Evolutionary conservation across 2,329 filamentous ascomycete genomes (phyloP).

Genomic region (Graphiopsis chlorocephala): DNA sequence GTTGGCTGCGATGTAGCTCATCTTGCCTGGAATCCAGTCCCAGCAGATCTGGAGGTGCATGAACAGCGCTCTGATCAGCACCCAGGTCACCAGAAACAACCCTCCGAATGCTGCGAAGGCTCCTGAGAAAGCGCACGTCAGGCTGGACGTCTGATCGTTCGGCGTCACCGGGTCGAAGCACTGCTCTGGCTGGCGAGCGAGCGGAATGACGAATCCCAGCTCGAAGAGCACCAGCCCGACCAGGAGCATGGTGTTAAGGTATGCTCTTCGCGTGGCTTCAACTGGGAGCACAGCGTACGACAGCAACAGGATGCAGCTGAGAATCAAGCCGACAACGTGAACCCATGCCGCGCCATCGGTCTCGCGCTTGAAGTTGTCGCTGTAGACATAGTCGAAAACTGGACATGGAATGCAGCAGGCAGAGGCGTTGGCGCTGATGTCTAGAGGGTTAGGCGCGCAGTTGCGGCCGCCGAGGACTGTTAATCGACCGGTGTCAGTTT

Average conservation of each 20-base stretch:
- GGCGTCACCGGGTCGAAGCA: slow-evolving; percentile 85
- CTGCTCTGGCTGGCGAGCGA: slow-evolving; percentile 68
- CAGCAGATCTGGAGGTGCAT: slow-evolving; percentile 41
- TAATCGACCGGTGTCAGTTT: neutral
- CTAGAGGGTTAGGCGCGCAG: slow-evolving; percentile 28
- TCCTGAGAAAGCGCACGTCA: slow-evolving; percentile 77
- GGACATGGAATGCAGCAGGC: slow-evolving; percentile 82
- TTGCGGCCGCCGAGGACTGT: slow-evolving; percentile 25
- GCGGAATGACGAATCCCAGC: slow-evolving; percentile 79
- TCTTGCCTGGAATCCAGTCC: slow-evolving; percentile 32
- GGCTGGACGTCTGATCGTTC: slow-evolving; percentile 71
- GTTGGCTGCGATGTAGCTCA: slow-evolving; percentile 34
- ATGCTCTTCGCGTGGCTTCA: slow-evolving; percentile 79
- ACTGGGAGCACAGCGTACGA: slow-evolving; percentile 75
- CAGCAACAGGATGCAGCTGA: slow-evolving; percentile 69
- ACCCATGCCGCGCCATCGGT: slow-evolving; percentile 73
- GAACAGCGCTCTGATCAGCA: slow-evolving; percentile 54
- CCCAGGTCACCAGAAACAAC: slow-evolving; percentile 76
- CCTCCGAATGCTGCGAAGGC: slow-evolving; percentile 75
- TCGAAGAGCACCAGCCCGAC: slow-evolving; percentile 69
- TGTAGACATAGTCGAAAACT: slow-evolving; percentile 68
- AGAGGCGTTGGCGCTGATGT: slow-evolving; percentile 21
- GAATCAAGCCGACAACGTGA: slow-evolving; percentile 65
- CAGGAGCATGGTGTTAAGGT: slow-evolving; percentile 77
- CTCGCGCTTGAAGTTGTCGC: slow-evolving; percentile 54